A percentile compares a stretch with the other conserved stretches of the same genome.
phyloP scores from a whole-genome alignment of 2,329 filamentous ascomycete genomes.

The Sclerotinia glacialis region DNA sequence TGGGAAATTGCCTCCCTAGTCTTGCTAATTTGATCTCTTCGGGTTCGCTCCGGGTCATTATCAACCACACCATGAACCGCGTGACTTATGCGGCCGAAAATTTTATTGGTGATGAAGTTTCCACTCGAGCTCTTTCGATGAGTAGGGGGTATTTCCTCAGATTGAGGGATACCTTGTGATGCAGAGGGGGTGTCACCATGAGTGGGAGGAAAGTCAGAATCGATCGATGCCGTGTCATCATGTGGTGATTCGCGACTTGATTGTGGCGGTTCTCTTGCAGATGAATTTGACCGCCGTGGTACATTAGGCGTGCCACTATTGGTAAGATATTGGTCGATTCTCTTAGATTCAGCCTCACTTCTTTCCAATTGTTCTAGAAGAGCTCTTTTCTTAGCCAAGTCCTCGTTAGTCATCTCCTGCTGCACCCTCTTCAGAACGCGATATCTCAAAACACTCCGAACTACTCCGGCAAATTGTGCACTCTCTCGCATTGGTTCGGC shows the following conservation, averaged over 20 bases:
- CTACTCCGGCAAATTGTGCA: conserved; percentile 93
- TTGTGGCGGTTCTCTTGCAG: conserved; percentile 51
- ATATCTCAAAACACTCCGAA: conserved; percentile 83
- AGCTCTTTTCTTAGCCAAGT: conserved; percentile 80
- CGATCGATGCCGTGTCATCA: conserved; percentile 85
- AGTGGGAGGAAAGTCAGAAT: conserved; percentile 92
- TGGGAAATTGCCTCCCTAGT: conserved; percentile 83
- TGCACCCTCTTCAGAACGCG: conserved; percentile 91
- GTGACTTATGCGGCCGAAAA: conserved; percentile 93
- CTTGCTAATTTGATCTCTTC: conserved; percentile 92
- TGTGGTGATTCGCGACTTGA: conserved; percentile 51
- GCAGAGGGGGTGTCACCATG: conserved; percentile 76
- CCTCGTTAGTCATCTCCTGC: conserved; percentile 94
- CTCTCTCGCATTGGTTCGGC: conserved; percentile 98
- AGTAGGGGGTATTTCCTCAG: conserved; percentile 44
- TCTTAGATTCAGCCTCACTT: conserved; percentile 87
- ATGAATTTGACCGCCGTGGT: conserved; percentile 65
- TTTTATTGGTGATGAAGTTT: conserved; percentile 89
- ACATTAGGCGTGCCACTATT: conserved; percentile 61
- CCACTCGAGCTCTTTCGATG: conserved; percentile 82
- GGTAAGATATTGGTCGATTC: conserved; percentile 89
- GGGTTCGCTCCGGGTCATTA: conserved; percentile 88
- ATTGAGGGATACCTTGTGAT: conserved; percentile 65
- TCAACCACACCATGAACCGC: conserved; percentile 96
- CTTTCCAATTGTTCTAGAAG: conserved; percentile 86